Percentiles rank a stretch among this genome's conserved stretches.
Conservation (phyloP, 495 filamentous ascomycete genomes). For the Aspergillus funiculosus region DNA sequence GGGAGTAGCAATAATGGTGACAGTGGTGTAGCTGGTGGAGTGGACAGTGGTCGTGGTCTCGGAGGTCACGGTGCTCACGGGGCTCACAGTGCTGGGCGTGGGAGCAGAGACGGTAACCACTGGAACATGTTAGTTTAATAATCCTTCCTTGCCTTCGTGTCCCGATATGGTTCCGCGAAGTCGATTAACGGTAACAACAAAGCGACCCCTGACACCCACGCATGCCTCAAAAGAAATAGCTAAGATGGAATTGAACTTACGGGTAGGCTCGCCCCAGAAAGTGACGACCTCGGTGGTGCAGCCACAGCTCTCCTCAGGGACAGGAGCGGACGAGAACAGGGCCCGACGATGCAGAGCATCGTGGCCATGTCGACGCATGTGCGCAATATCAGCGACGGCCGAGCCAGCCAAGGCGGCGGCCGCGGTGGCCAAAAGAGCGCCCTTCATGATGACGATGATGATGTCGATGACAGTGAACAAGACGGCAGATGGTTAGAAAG, state of each 20-base stretch:
- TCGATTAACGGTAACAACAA: no score
- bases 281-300: constrained; percentile 67
- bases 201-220: no score
- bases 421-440: constrained; percentile 56
- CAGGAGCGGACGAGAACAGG: constrained; percentile 18
- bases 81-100: constrained; percentile 6
- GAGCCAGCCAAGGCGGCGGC: constrained; percentile 60
- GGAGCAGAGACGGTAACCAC: constrained; percentile 29
- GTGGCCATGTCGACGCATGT: constrained; percentile 58
- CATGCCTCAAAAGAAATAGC: no score
- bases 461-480: constrained; percentile 20
- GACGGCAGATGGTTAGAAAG: constrained; percentile 4
- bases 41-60: constrained; percentile 22
- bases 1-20: constrained; percentile 27
- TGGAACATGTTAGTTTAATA: constrained; percentile 3
- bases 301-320: constrained; percentile 45
- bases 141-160: no score
- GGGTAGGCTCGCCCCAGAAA: constrained; percentile 52
- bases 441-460: constrained; percentile 65
- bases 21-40: constrained; percentile 40
- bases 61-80: constrained; percentile 26
- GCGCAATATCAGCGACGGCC: constrained; percentile 50
- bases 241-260: constrained; percentile 42
- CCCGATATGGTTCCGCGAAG: no score
- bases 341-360: constrained; percentile 49